Evolutionary conservation across 73 alveolate genomes (phyloP).

Genomic region (Uronychia setigera): DNA sequence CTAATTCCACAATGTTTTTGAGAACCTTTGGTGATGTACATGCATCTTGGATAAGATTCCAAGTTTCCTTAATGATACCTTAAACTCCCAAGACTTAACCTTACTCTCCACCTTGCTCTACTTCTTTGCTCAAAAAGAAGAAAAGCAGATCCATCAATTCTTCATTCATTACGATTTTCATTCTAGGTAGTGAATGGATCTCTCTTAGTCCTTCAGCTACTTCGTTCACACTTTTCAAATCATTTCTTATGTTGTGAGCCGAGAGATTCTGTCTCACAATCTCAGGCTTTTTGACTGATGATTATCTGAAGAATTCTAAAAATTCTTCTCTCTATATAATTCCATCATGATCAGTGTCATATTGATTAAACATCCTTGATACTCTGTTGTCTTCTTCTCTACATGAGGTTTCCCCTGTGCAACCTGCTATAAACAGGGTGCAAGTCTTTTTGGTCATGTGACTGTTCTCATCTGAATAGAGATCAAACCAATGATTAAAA

Average conservation of each 20-base stretch:
- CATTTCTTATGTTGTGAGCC: conserved; percentile 72
- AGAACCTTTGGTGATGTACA: conserved; percentile 67
- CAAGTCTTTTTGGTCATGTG: conserved; percentile 9
- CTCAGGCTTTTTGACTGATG: conserved; percentile 58
- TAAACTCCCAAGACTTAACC: background rate
- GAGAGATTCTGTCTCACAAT: conserved; percentile 80
- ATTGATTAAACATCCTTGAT: background rate
- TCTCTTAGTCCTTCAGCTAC: conserved; percentile 44
- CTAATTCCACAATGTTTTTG: conserved; percentile 40
- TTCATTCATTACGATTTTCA: conserved; percentile 56
- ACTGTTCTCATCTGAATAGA: conserved; percentile 38
- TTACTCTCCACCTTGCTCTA: conserved; percentile 72
- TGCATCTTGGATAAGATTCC: conserved; percentile 65
- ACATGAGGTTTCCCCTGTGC: conserved; percentile 10
- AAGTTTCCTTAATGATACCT: conserved; percentile 38
- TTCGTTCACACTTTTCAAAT: conserved; percentile 62
- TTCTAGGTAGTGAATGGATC: conserved; percentile 72
- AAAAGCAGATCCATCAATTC: conserved; percentile 66
- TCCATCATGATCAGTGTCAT: conserved; percentile 18
- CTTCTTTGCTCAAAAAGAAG: conserved; percentile 41
- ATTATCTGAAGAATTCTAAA: conserved; percentile 67
- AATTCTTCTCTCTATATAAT: conserved; percentile 33
- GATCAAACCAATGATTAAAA: conserved; percentile 69
- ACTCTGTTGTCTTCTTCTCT: conserved; percentile 8
- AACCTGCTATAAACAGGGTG: background rate